Evolutionary conservation across 192 early-diverging fungal species (phyloP).

Genomic region (Mycoemilia scoparia): DNA sequence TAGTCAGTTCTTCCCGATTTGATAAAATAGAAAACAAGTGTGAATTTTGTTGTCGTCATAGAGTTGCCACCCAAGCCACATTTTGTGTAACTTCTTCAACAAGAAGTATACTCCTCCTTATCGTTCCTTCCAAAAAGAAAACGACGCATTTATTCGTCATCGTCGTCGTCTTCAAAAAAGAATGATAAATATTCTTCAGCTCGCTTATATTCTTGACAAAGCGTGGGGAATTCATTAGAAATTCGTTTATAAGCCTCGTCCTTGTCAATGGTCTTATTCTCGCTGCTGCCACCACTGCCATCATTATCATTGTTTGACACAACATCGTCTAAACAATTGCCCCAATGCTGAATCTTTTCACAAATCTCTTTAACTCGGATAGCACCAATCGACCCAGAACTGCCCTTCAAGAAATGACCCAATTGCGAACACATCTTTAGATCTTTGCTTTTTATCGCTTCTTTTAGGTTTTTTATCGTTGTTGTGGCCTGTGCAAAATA

Average conservation of each 20-base stretch:
- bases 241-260: conserved; percentile 41
- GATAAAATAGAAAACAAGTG: too few species aligned
- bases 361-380: conserved; percentile 62
- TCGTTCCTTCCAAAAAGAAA: too few species aligned
- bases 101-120: too few species aligned
- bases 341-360: conserved; percentile 76
- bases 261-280: conserved; percentile 24
- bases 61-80: too few species aligned
- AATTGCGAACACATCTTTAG: conserved; percentile 50
- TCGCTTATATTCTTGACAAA: conserved; percentile 50
- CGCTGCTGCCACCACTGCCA: conserved; percentile 16
- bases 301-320: too few species aligned
- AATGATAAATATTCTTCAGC: conserved; percentile 46
- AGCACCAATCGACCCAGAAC: conserved; percentile 69
- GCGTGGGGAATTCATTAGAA: conserved; percentile 29
- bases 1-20: too few species aligned
- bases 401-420: conserved; percentile 87
- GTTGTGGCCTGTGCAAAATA: too few species aligned
- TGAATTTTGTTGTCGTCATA: too few species aligned
- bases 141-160: too few species aligned
- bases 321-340: conserved; percentile 43
- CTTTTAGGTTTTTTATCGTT: too few species aligned
- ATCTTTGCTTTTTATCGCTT: conserved; percentile 31
- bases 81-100: too few species aligned
- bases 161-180: conserved; percentile 39